These are phyloP conservation scores for Phytophthora aleatoria DNA, from an alignment of 352 stramenopile species.

Conservation along the genomic window DNA sequence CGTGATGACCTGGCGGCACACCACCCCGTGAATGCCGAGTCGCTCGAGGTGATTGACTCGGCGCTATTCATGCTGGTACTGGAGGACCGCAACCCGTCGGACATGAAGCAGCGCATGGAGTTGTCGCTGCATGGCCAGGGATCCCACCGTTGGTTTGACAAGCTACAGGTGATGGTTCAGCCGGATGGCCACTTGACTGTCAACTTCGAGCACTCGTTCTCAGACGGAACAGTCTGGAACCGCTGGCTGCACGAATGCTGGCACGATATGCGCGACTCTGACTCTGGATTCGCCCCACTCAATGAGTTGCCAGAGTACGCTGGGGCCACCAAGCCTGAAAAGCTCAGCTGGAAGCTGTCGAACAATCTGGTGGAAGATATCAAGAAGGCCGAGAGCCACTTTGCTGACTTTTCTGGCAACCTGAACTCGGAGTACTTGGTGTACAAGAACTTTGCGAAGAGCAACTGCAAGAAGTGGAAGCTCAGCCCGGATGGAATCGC, in stretches of 20 bases:
- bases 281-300: slow-evolving; percentile 75
- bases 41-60: slow-evolving; percentile 85
- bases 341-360: slow-evolving; percentile 77
- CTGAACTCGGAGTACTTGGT: slow-evolving; percentile 78
- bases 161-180: slow-evolving; percentile 90
- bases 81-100: slow-evolving; percentile 68
- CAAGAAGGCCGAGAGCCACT: slow-evolving; percentile 73
- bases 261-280: slow-evolving; percentile 86
- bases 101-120: slow-evolving; percentile 79
- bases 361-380: slow-evolving; percentile 78
- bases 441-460: slow-evolving; percentile 91
- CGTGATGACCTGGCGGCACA: slow-evolving; percentile 72
- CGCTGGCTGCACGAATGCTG: slow-evolving; percentile 92
- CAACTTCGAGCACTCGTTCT: slow-evolving; percentile 96
- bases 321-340: slow-evolving; percentile 46
- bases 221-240: slow-evolving; percentile 93
- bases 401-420: slow-evolving; percentile 69
- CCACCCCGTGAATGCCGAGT: slow-evolving; percentile 72
- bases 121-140: slow-evolving; percentile 86
- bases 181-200: slow-evolving; percentile 85
- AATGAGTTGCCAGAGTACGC: slow-evolving; percentile 65
- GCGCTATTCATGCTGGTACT: slow-evolving; percentile 90
- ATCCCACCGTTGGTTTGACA: slow-evolving; percentile 93
- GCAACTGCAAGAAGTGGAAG: slow-evolving; percentile 91
- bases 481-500: slow-evolving; percentile 90